Conservation (phyloP, 768 basidiomycete species). For the Mycena albidolilacea region DNA sequence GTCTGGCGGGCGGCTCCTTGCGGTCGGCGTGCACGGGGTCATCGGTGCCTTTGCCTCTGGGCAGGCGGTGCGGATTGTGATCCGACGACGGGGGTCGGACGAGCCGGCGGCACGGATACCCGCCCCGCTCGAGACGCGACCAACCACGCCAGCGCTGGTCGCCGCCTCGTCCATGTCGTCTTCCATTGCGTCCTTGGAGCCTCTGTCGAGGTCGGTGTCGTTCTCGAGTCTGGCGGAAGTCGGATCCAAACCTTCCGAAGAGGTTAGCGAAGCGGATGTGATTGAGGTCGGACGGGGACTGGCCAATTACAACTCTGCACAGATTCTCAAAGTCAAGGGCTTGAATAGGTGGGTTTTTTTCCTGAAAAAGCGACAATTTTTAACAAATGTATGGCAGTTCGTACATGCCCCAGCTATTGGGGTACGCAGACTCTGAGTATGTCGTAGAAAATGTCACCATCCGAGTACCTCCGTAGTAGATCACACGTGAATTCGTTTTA, state of each 20-base stretch:
- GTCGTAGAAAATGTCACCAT: conserved; percentile 97
- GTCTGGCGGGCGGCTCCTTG: conserved; percentile 92
- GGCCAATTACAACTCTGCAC: conserved; percentile 95
- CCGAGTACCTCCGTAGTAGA: conserved; percentile 64
- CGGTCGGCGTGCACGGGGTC: conserved; percentile 91
- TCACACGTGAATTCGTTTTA: conserved; percentile 13
- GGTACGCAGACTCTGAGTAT: conserved; percentile 97
- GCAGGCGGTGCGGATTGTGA: conserved; percentile 91
- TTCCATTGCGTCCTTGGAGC: conserved; percentile 62
- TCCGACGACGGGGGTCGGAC: conserved; percentile 56
- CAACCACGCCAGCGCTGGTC: conserved; percentile 66
- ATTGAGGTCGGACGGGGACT: conserved; percentile 95
- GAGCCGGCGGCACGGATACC: conserved; percentile 54
- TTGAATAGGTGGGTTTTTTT: conserved; percentile 82
- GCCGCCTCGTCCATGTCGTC: conserved; percentile 60
- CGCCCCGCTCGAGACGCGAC: conserved; percentile 62
- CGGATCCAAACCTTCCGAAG: conserved; percentile 46
- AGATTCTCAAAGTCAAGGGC: conserved; percentile 91
- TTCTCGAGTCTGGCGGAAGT: conserved; percentile 43
- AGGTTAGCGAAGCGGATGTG: conserved; percentile 71
- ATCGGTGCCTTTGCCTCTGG: conserved; percentile 93
- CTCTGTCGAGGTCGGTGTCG: conserved; percentile 58
- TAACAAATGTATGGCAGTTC: conserved; percentile 65
- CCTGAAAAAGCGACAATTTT: conserved; percentile 10
- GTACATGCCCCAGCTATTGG: conserved; percentile 83